Conservation (phyloP, 352 stramenopile genomes). For the Pythium rishiriense region DNA sequence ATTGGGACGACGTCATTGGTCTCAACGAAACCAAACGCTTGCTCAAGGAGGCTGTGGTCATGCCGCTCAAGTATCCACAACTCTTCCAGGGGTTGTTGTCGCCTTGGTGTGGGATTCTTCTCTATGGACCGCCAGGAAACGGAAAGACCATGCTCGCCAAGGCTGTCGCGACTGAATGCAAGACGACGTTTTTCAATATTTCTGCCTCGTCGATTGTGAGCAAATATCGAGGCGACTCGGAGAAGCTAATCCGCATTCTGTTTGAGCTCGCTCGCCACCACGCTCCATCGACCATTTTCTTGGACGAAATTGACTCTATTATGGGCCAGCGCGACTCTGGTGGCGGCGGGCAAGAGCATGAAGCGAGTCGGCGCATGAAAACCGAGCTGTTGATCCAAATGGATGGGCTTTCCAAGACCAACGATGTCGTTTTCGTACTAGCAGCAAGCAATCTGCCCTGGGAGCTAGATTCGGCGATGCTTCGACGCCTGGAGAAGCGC, state of each 20-base stretch:
- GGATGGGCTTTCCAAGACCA: slow-evolving; percentile 79
- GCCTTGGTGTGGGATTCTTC: slow-evolving; percentile 89
- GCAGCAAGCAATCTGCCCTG: slow-evolving; percentile 83
- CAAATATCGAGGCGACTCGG: slow-evolving; percentile 84
- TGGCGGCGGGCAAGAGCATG: slow-evolving; percentile 76
- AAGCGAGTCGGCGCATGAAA: slow-evolving; percentile 86
- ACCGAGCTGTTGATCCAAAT: slow-evolving; percentile 88
- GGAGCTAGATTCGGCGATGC: slow-evolving; percentile 79
- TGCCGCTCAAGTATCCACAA: slow-evolving; percentile 94
- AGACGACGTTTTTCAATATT: slow-evolving; percentile 89
- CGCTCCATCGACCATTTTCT: slow-evolving; percentile 83
- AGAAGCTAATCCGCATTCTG: slow-evolving; percentile 86
- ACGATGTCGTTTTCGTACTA: slow-evolving; percentile 82
- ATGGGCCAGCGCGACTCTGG: slow-evolving; percentile 85
- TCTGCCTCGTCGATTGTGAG: slow-evolving; percentile 86
- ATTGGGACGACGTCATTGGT: slow-evolving; percentile 90
- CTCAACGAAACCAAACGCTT: slow-evolving; percentile 92
- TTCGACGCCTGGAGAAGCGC: slow-evolving; percentile 81
- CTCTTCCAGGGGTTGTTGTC: slow-evolving; percentile 93
- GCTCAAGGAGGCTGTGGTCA: slow-evolving; percentile 94
- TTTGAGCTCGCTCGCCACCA: slow-evolving; percentile 84
- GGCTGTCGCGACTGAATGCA: slow-evolving; percentile 81
- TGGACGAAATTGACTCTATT: slow-evolving; percentile 89
- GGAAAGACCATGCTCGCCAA: slow-evolving; percentile 91
- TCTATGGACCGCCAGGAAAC: slow-evolving; percentile 85